Conservation (phyloP, 768 basidiomycete genomes). For the Mycena rosella region DNA sequence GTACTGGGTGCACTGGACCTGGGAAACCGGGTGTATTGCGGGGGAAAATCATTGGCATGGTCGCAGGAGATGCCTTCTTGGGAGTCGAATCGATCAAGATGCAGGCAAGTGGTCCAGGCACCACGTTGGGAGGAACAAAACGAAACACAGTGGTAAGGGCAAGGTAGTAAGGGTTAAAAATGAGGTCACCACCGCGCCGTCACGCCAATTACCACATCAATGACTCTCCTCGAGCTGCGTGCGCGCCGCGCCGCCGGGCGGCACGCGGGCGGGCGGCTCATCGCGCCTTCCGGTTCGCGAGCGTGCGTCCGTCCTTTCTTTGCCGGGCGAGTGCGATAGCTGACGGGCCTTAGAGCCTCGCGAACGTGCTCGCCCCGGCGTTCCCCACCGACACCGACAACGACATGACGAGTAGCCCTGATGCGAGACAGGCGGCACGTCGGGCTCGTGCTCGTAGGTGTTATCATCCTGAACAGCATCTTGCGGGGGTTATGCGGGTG, state of each 20-base stretch:
- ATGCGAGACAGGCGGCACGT: slow-evolving; percentile 56
- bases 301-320: slow-evolving; percentile 58
- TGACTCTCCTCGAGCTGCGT: too few species aligned
- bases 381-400: slow-evolving; percentile 48
- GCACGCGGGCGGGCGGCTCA: slow-evolving; percentile 64
- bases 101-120: too few species aligned
- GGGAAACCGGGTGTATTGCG: too few species aligned
- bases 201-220: too few species aligned
- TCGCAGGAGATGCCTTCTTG: too few species aligned
- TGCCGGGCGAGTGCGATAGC: neutral
- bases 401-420: slow-evolving; percentile 48
- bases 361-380: slow-evolving; percentile 66
- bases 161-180: too few species aligned
- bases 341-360: slow-evolving; percentile 54
- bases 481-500: slow-evolving; percentile 76
- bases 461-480: slow-evolving; percentile 81
- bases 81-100: too few species aligned
- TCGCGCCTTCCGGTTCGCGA: slow-evolving; percentile 75
- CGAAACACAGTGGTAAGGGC: too few species aligned
- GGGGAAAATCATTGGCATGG: too few species aligned
- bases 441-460: slow-evolving; percentile 79
- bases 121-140: too few species aligned
- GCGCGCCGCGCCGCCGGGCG: slow-evolving; percentile 61
- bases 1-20: too few species aligned
- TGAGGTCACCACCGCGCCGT: too few species aligned